A percentile compares a stretch with the other conserved stretches of the same genome.
Evolutionary conservation across 73 alveolate genomes (phyloP).

Genomic region (Symbiodinium natans): DNA sequence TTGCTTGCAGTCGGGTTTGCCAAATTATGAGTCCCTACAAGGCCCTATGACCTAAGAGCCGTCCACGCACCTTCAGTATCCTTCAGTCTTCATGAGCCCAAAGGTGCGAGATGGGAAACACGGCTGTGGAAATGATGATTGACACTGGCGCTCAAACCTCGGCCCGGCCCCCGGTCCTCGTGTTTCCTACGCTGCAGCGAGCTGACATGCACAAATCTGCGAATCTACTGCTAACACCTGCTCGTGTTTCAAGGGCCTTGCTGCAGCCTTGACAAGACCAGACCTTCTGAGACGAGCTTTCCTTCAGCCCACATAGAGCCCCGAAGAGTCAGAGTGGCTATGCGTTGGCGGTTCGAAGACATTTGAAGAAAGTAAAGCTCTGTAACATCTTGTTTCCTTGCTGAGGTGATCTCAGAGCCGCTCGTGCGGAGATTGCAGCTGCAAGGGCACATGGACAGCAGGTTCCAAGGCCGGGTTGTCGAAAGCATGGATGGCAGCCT

Average conservation of each 20-base stretch:
- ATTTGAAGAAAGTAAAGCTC: too few species aligned
- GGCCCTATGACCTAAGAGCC: neutral
- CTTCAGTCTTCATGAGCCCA: neutral
- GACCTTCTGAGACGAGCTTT: neutral
- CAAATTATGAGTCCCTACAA: neutral
- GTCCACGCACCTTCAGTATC: neutral
- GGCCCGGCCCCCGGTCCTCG: neutral
- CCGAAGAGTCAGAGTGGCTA: too few species aligned
- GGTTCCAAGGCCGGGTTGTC: slow-evolving; percentile 29
- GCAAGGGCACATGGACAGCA: slow-evolving; percentile 38
- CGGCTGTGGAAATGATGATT: slow-evolving; percentile 66
- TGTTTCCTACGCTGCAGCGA: too few species aligned
- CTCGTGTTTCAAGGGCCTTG: too few species aligned
- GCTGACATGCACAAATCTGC: too few species aligned
- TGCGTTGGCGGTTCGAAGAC: too few species aligned
- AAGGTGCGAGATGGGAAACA: slow-evolving; percentile 84
- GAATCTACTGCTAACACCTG: too few species aligned
- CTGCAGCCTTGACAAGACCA: neutral
- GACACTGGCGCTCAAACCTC: slow-evolving; percentile 89
- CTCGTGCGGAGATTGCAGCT: slow-evolving; percentile 43
- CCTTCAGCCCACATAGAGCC: too few species aligned
- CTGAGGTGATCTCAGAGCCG: slow-evolving; percentile 71
- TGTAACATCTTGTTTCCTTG: too few species aligned
- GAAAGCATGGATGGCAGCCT: neutral
- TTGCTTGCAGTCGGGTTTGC: slow-evolving; percentile 3